phyloP scores from a whole-genome alignment of 2,329 filamentous ascomycete genomes.

The Neofusicoccum kwambonambiense region DNA sequence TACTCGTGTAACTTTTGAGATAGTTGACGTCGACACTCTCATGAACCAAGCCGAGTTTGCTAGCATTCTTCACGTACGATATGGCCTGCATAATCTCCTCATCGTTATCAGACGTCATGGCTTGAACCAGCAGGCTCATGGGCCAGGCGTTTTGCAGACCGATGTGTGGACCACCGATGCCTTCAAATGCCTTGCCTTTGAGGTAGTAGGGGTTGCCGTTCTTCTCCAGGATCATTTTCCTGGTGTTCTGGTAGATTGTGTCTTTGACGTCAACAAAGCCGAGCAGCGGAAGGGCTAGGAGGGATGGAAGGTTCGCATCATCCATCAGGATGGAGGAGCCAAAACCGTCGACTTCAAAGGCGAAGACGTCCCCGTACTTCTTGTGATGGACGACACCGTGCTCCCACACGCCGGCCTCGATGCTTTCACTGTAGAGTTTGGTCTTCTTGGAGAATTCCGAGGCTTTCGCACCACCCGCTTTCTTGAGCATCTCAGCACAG shows the following conservation, averaged over 20 bases:
- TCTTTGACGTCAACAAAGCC: slow-evolving; percentile 69
- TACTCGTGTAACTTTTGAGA: slow-evolving; percentile 69
- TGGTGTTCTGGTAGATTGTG: slow-evolving; percentile 79
- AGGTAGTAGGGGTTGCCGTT: slow-evolving; percentile 87
- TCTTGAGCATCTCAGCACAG: slow-evolving; percentile 66
- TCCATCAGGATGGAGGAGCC: slow-evolving; percentile 83
- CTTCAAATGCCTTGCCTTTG: slow-evolving; percentile 71
- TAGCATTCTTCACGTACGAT: slow-evolving; percentile 70
- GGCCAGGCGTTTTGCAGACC: slow-evolving; percentile 93
- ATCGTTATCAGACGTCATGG: slow-evolving; percentile 82
- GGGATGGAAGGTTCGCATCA: slow-evolving; percentile 81
- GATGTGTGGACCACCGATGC: slow-evolving; percentile 83
- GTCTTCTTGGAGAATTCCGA: slow-evolving; percentile 45
- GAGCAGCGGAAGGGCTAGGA: slow-evolving; percentile 74
- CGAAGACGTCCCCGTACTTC: slow-evolving; percentile 75
- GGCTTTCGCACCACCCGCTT: slow-evolving; percentile 53
- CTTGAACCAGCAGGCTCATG: slow-evolving; percentile 90
- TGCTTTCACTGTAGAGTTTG: slow-evolving; percentile 59
- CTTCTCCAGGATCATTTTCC: slow-evolving; percentile 75
- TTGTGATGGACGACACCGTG: slow-evolving; percentile 78
- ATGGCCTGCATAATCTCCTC: slow-evolving; percentile 76
- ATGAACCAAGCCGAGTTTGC: slow-evolving; percentile 77
- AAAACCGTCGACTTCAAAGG: slow-evolving; percentile 85
- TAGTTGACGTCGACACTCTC: slow-evolving; percentile 86
- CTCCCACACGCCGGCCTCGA: slow-evolving; percentile 77